Evolutionary conservation across 2,329 filamentous ascomycete species (phyloP), one percentile per base, ranked within the genome.

Genomic region (Penicillium sp.): DNA sequence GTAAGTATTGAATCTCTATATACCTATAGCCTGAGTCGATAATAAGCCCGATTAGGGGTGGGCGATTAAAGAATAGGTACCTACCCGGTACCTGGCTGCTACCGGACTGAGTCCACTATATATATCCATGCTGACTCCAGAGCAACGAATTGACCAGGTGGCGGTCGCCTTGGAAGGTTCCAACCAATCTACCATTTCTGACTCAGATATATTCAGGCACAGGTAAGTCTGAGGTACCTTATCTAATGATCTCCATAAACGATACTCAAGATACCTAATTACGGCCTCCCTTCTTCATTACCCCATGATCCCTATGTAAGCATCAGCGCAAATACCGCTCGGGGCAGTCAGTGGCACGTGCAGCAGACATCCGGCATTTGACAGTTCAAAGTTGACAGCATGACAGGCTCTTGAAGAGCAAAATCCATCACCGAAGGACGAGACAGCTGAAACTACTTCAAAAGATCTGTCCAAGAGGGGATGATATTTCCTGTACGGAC

Each of bases 311-410:
- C 13, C 31, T 31, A 6, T 6, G 14, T 18, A 11, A 44, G 37
- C 41, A 39, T 54, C 36, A 18, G 22, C 19, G 43, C 49, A 27
- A 10, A 27, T 39, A 13, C 58, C 55, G 54, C 54, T 46, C 53
- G 52, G 60, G 55, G 49, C 58, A 56, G 49, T 6, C 14, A 14
- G 53, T 61, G 58, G 60, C 53, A 60, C 59, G 54, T 60, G 57
- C 54, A 40, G 53, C 22, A 33, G 19, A 44, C 27, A 55, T 13
- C 37, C 31, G 33, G 13, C 24, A 41, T 10, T 41, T 43, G 46
- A 47, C 24, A 52, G 47, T 46, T 27, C 24, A 5, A 27, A 22
- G 19, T 22, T 22, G 43, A 46, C 43, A 46, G 43, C 22, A 24
- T 44, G 41, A 44, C 41, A 4, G 22, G 22, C 13, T 27, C 24